phyloP scores from a whole-genome alignment of 2,329 filamentous ascomycete species.

The Ophiostoma ips region DNA sequence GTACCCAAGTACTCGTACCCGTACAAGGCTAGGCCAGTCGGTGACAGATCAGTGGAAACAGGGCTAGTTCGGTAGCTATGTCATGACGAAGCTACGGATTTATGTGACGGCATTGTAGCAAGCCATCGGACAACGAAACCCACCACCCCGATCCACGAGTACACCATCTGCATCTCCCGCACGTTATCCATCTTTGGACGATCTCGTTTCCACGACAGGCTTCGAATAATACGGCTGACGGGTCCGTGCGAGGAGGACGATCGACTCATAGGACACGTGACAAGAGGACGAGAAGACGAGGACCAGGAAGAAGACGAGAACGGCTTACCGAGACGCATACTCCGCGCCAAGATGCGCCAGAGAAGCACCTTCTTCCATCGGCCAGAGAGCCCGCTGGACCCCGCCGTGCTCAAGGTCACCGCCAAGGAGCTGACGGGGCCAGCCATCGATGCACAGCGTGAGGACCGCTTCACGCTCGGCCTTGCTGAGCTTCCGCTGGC shows the following conservation, averaged over 20 bases:
- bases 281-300: no score
- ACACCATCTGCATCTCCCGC: neutral
- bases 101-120: neutral
- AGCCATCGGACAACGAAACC: neutral
- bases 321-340: neutral
- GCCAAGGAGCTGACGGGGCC: conserved; percentile 40
- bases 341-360: conserved; percentile 47
- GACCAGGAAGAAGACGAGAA: no score
- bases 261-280: no score
- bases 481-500: conserved; percentile 60
- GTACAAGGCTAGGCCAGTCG: no score
- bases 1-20: no score
- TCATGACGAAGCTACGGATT: neutral
- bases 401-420: conserved; percentile 45
- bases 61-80: no score
- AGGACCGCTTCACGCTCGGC: conserved; percentile 64
- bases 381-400: conserved; percentile 49
- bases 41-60: no score
- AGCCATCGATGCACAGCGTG: conserved; percentile 49
- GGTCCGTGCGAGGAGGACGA: no score
- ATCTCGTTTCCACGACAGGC: no score
- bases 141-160: no score
- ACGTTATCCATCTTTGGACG: neutral
- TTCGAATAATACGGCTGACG: no score
- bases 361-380: conserved; percentile 66